These are phyloP conservation scores for Neurospora crassa DNA, from an alignment of 2,329 filamentous ascomycete species.

Conservation along the genomic window DNA sequence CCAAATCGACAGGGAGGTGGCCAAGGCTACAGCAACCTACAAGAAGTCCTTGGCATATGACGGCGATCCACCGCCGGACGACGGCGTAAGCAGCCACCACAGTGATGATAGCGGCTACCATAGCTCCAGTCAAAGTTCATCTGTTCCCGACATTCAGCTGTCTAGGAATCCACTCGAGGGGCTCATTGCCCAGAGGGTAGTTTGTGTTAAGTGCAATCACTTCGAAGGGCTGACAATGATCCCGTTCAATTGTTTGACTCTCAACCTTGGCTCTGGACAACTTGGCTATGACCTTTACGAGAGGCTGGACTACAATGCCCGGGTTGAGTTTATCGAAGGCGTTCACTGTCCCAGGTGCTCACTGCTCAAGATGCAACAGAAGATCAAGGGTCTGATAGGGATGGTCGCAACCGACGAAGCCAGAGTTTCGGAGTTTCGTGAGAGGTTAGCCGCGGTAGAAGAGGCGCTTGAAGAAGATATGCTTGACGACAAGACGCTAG, in stretches of 20 bases:
- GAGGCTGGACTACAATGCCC: constrained; percentile 75
- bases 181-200: constrained; percentile 76
- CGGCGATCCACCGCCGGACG: constrained; percentile 28
- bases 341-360: constrained; percentile 92
- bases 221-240: constrained; percentile 84
- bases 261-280: constrained; percentile 61
- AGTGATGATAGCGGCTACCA: constrained; percentile 51
- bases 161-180: constrained; percentile 77
- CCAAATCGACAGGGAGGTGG: constrained; percentile 70
- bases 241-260: constrained; percentile 86
- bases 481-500: constrained; percentile 61
- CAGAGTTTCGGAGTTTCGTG: constrained; percentile 35
- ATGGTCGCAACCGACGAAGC: constrained; percentile 29
- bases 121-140: constrained; percentile 31
- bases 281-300: constrained; percentile 62
- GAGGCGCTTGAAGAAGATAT: constrained; percentile 68
- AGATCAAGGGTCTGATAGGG: constrained; percentile 38
- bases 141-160: constrained; percentile 25
- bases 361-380: constrained; percentile 46
- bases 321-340: constrained; percentile 75
- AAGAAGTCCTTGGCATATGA: constrained; percentile 31
- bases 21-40: constrained; percentile 33
- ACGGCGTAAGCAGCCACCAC: constrained; percentile 35
- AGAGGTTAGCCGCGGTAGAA: constrained; percentile 56
- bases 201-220: constrained; percentile 75